These are phyloP conservation scores for Crotalaria pallida DNA, from an alignment of 306 rosid species.

Conservation along the genomic window DNA sequence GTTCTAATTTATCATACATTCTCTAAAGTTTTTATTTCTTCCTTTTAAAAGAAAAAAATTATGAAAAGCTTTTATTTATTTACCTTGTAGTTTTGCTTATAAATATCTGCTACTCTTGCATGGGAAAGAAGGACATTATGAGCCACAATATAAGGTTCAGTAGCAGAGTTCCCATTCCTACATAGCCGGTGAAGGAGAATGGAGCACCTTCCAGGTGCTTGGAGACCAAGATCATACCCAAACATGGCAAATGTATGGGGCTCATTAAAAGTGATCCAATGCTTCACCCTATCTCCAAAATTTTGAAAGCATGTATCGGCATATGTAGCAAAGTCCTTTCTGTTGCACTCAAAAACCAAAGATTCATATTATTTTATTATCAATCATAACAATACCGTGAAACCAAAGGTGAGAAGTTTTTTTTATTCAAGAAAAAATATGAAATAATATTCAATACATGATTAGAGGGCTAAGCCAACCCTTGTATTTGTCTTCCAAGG, in stretches of 20 bases:
- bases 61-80: neutral
- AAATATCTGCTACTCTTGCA: slow-evolving; percentile 52
- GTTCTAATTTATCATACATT: neutral
- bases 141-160: slow-evolving; percentile 85
- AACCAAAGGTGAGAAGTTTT: neutral
- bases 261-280: slow-evolving; percentile 95
- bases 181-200: slow-evolving; percentile 55
- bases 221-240: slow-evolving; percentile 81
- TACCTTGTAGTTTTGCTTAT: slow-evolving; percentile 71
- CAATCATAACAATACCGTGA: neutral
- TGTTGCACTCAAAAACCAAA: slow-evolving; percentile 16
- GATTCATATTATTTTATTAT: too few species aligned
- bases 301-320: slow-evolving; percentile 81
- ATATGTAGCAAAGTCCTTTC: slow-evolving; percentile 65
- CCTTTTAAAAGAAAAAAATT: too few species aligned
- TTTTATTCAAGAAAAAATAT: too few species aligned
- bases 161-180: slow-evolving; percentile 68
- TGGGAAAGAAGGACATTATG: slow-evolving; percentile 77
- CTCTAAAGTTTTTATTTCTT: neutral
- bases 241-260: slow-evolving; percentile 73
- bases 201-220: slow-evolving; percentile 92
- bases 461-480: slow-evolving; percentile 86
- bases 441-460: slow-evolving; percentile 39
- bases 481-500: slow-evolving; percentile 67
- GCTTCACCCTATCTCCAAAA: slow-evolving; percentile 93